Conservation (phyloP, 148 eudicot species). For the Rhododendron simsii region DNA sequence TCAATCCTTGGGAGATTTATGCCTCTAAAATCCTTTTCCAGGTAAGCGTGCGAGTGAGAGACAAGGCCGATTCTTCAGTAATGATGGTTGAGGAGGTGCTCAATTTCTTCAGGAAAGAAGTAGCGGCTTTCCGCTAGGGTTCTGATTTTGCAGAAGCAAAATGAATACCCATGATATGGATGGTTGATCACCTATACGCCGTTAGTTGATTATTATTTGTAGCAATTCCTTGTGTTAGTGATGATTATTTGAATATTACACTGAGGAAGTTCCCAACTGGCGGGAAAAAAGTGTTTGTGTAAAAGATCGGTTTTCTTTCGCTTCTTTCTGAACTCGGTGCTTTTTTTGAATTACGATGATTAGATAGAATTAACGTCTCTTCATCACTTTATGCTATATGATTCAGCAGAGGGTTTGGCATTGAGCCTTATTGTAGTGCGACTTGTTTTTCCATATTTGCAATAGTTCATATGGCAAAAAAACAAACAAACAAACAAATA, state of each 20-base stretch:
- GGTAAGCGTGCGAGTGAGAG: slow-evolving; percentile 78
- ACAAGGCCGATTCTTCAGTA: slow-evolving; percentile 36
- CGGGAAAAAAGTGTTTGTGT: not conserved
- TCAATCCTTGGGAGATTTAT: not conserved
- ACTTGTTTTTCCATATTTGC: not conserved
- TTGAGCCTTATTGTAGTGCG: not conserved
- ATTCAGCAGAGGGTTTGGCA: not conserved
- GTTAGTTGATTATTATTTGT: not conserved
- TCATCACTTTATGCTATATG: not conserved
- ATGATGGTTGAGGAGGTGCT: slow-evolving; percentile 56
- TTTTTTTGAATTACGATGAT: not conserved
- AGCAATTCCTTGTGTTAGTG: not conserved
- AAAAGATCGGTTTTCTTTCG: not conserved
- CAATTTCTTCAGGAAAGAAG: slow-evolving; percentile 50
- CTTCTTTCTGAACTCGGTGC: not conserved
- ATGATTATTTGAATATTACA: not conserved
- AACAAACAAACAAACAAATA: not conserved
- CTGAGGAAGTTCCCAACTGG: not conserved
- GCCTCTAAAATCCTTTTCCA: slow-evolving; percentile 19
- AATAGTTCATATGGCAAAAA: not conserved
- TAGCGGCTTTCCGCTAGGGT: slow-evolving; percentile 46
- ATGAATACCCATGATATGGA: not conserved
- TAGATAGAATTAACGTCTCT: not conserved
- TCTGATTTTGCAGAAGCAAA: not conserved
- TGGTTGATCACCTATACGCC: not conserved